Conservation (phyloP, 2,329 filamentous ascomycete genomes). For the Stachybotrys chlorohalonatus region DNA sequence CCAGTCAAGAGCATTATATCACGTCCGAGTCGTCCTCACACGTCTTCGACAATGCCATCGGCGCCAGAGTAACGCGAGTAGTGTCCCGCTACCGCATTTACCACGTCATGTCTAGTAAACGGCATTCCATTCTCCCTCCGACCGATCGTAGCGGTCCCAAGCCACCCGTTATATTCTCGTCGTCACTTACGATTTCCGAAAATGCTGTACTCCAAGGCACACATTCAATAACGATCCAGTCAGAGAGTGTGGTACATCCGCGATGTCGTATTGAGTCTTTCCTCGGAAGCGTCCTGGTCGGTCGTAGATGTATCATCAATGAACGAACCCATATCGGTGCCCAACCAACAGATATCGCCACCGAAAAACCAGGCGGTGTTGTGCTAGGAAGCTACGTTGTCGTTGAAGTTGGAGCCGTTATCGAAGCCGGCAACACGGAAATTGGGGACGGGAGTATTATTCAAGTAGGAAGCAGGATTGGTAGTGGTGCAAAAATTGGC, state of each 20-base stretch:
- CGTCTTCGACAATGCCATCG: too few species aligned
- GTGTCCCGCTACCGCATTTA: neutral
- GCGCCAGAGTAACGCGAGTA: neutral
- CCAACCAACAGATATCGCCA: slow-evolving; percentile 15
- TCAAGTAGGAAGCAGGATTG: slow-evolving; percentile 51
- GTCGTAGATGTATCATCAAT: slow-evolving; percentile 72
- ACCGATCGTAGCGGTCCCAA: slow-evolving; percentile 45
- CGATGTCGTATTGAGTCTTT: slow-evolving; percentile 71
- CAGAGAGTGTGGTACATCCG: slow-evolving; percentile 78
- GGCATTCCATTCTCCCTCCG: slow-evolving; percentile 47
- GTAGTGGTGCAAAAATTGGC: slow-evolving; percentile 51
- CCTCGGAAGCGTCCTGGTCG: slow-evolving; percentile 69
- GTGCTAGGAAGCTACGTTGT: slow-evolving; percentile 51
- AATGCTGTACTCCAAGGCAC: slow-evolving; percentile 58
- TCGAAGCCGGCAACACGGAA: slow-evolving; percentile 55
- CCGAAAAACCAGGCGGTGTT: slow-evolving; percentile 35
- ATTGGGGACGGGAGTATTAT: slow-evolving; percentile 52
- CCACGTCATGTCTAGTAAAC: slow-evolving; percentile 34
- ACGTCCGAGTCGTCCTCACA: too few species aligned
- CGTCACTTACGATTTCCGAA: slow-evolving; percentile 52
- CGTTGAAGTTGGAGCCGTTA: slow-evolving; percentile 47
- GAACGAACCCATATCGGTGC: slow-evolving; percentile 56
- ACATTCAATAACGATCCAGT: slow-evolving; percentile 68
- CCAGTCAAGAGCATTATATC: neutral
- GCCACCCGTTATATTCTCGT: slow-evolving; percentile 53